Percentiles rank a stretch among this genome's conserved stretches.
Conservation (phyloP, 192 early-diverging fungal genomes). For the Cetraspora pellucida region DNA sequence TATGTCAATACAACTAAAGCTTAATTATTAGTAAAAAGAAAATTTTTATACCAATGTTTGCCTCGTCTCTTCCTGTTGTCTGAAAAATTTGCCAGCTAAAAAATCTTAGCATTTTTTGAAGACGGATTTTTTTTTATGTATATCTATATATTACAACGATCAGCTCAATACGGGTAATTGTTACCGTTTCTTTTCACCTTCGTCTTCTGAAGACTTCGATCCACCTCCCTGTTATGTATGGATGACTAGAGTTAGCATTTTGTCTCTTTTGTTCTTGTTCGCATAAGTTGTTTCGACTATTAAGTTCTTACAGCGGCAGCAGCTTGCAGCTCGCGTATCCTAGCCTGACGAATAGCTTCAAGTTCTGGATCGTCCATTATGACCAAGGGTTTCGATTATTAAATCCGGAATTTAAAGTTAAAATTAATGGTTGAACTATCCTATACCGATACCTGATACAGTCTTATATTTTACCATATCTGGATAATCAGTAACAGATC, state of each 20-base stretch:
- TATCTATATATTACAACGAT: background rate
- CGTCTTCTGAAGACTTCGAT: constrained; percentile 14
- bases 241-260: background rate
- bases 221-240: background rate
- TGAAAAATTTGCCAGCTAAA: constrained; percentile 38
- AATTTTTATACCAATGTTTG: constrained; percentile 67
- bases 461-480: no score
- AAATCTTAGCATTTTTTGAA: constrained; percentile 11
- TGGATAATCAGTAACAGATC: no score
- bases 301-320: background rate
- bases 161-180: background rate
- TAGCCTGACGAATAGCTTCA: constrained; percentile 32
- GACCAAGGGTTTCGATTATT: background rate
- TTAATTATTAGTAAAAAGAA: background rate
- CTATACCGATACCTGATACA: background rate
- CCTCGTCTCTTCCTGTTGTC: constrained; percentile 86
- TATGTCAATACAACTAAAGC: background rate
- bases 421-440: background rate
- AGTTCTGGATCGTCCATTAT: constrained; percentile 35
- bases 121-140: background rate
- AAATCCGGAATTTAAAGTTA: background rate
- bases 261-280: background rate
- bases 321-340: constrained; percentile 30
- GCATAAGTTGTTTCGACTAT: background rate
- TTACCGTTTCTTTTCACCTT: constrained; percentile 32